Percentiles rank a stretch among this genome's conserved stretches.
These are phyloP conservation scores for Cyphellophora europaea DNA, from an alignment of 2,329 filamentous ascomycete species.

Conservation along the genomic window DNA sequence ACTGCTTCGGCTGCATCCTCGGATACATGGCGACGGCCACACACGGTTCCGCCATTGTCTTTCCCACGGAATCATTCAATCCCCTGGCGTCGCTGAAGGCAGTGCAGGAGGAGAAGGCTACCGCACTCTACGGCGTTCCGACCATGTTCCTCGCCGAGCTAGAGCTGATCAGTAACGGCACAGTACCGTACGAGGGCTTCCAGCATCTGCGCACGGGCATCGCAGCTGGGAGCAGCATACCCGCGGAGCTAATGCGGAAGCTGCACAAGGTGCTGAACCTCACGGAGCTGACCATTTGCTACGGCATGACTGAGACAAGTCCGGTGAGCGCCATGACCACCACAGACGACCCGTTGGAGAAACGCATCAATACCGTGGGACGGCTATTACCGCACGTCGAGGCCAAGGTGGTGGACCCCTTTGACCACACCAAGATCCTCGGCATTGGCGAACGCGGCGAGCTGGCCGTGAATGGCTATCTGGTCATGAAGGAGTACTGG, in stretches of 20 bases:
- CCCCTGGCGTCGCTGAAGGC: conserved; percentile 59
- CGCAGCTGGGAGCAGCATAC: conserved; percentile 77
- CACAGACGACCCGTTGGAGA: conserved; percentile 63
- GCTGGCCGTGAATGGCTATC: conserved; percentile 72
- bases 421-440: conserved; percentile 56
- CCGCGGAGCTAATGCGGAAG: conserved; percentile 54
- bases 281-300: conserved; percentile 80
- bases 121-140: conserved; percentile 75
- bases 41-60: conserved; percentile 68
- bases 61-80: conserved; percentile 81
- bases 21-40: conserved; percentile 96
- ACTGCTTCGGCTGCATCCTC: conserved; percentile 81
- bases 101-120: conserved; percentile 54
- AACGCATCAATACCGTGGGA: conserved; percentile 68
- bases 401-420: conserved; percentile 66
- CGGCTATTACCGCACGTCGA: conserved; percentile 73
- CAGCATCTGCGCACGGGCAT: conserved; percentile 75
- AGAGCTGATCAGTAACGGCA: conserved; percentile 56
- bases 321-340: conserved; percentile 66
- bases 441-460: conserved; percentile 64
- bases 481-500: conserved; percentile 89
- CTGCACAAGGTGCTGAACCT: conserved; percentile 68
- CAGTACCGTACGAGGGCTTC: conserved; percentile 44
- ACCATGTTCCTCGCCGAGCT: conserved; percentile 93
- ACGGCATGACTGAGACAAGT: conserved; percentile 91